Conservation (phyloP, 805 yeast genomes). For the Metahyphopichia silvanorum region DNA sequence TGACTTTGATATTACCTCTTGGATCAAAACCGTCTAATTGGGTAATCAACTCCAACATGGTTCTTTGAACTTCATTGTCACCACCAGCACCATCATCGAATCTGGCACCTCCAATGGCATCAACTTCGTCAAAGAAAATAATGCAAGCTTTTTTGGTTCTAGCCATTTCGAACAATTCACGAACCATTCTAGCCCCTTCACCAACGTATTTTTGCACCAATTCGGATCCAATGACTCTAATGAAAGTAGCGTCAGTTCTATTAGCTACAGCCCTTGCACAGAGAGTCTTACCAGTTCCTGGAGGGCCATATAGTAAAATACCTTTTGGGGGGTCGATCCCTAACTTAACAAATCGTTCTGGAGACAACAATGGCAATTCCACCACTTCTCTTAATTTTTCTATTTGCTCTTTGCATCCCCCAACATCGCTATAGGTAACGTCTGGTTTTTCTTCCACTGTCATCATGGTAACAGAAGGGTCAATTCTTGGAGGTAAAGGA, state of each 20-base stretch:
- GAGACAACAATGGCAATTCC: conserved; percentile 87
- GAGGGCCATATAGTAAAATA: conserved; percentile 93
- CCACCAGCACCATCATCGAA: conserved; percentile 99
- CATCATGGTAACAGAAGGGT: conserved; percentile 99
- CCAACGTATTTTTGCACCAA: conserved; percentile 98
- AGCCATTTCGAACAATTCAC: conserved; percentile 98
- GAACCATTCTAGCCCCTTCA: conserved; percentile 99
- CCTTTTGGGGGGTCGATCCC: conserved; percentile 99
- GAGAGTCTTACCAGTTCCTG: conserved; percentile 97
- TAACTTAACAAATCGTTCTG: conserved; percentile 92
- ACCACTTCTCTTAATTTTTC: conserved; percentile 96
- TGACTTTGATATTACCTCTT: conserved; percentile 97
- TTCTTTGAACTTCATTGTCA: conserved; percentile 98
- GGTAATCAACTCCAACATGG: conserved; percentile 96
- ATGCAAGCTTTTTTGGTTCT: conserved; percentile 97
- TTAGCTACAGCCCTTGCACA: conserved; percentile 99
- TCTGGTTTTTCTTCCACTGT: conserved; percentile 99
- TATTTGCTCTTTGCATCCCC: conserved; percentile 98
- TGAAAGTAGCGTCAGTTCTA: conserved; percentile 98
- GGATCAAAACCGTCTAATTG: conserved; percentile 99
- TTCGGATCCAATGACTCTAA: conserved; percentile 97
- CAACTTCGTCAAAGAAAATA: conserved; percentile 96
- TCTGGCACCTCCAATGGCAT: conserved; percentile 99
- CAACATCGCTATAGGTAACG: conserved; percentile 96
- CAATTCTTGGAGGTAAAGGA: conserved; percentile 97